phyloP scores from a whole-genome alignment of 768 basidiomycete genomes.

The Tylopilus felleus region DNA sequence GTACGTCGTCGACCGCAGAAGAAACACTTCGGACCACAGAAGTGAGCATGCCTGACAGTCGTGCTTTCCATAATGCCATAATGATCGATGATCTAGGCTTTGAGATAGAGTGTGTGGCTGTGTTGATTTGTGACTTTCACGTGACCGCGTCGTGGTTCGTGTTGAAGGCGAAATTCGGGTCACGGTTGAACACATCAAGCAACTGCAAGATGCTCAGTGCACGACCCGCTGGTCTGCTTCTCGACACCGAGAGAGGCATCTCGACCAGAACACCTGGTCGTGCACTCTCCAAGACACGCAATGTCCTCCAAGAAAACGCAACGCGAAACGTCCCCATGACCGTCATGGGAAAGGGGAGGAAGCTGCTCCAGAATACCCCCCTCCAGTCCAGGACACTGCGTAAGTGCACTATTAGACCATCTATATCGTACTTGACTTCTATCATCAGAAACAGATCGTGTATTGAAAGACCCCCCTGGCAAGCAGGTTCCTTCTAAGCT shows the following conservation, averaged over 20 bases:
- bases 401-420: conserved; percentile 8
- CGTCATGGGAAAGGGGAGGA: conserved; percentile 46
- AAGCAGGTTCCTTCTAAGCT: conserved; percentile 29
- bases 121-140: conserved; percentile 12
- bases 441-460: conserved; percentile 19
- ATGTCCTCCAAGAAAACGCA: conserved; percentile 49
- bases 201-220: conserved; percentile 27
- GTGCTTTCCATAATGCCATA: too few species aligned
- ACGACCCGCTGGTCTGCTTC: conserved; percentile 22
- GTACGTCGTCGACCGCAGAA: too few species aligned
- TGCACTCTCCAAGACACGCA: conserved; percentile 36
- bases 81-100: too few species aligned
- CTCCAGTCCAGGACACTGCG: conserved; percentile 30
- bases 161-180: neutral
- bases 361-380: conserved; percentile 35
- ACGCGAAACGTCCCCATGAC: conserved; percentile 37
- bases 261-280: conserved; percentile 56
- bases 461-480: conserved; percentile 17
- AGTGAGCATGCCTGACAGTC: too few species aligned
- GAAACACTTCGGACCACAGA: too few species aligned
- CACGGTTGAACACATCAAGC: conserved; percentile 1
- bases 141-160: conserved; percentile 29
- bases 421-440: neutral
- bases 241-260: conserved; percentile 26
- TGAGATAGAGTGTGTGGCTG: too few species aligned